Evolutionary conservation across 2,329 filamentous ascomycete genomes (phyloP).

Genomic region (Ophiostoma himal-ulmi): DNA sequence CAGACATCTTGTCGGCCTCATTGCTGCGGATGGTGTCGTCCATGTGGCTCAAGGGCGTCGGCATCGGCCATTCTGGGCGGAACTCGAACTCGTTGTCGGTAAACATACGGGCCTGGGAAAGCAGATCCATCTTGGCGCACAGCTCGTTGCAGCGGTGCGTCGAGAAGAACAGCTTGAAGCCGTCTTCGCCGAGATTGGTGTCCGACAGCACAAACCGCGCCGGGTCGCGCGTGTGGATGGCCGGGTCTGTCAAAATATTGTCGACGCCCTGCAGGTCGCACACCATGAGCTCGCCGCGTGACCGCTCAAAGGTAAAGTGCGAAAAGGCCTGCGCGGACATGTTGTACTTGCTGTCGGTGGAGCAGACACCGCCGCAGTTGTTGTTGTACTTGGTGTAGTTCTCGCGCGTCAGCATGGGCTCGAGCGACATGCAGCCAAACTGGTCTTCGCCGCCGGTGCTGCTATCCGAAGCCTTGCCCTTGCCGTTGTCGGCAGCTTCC

Average conservation of each 20-base stretch:
- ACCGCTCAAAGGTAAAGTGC: slow-evolving; percentile 40
- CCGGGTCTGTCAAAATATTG: slow-evolving; percentile 35
- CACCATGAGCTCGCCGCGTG: slow-evolving; percentile 34
- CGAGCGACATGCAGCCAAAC: slow-evolving; percentile 31
- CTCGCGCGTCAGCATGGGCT: slow-evolving; percentile 36
- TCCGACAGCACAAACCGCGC: slow-evolving; percentile 33
- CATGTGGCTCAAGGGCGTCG: slow-evolving; percentile 14
- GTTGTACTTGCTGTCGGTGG: slow-evolving; percentile 25
- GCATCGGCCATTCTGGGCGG: slow-evolving; percentile 32
- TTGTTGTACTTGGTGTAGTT: slow-evolving; percentile 39
- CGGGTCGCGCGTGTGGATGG: slow-evolving; percentile 34
- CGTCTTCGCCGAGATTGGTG: slow-evolving; percentile 33
- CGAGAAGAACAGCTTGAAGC: slow-evolving; percentile 38
- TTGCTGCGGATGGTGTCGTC: background rate
- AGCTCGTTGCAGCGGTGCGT: slow-evolving; percentile 35
- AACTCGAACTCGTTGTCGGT: slow-evolving; percentile 28
- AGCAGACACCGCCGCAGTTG: slow-evolving; percentile 31
- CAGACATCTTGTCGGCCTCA: slow-evolving; percentile 14
- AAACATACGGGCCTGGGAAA: slow-evolving; percentile 29
- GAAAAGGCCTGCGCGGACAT: slow-evolving; percentile 38
- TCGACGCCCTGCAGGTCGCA: slow-evolving; percentile 37
- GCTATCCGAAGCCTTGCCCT: background rate
- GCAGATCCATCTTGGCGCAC: slow-evolving; percentile 32
- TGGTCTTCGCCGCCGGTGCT: background rate
- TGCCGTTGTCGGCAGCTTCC: background rate